Base-by-base conservation (phyloP, 805 yeast genomes). In the Candida michaelii region DNA sequence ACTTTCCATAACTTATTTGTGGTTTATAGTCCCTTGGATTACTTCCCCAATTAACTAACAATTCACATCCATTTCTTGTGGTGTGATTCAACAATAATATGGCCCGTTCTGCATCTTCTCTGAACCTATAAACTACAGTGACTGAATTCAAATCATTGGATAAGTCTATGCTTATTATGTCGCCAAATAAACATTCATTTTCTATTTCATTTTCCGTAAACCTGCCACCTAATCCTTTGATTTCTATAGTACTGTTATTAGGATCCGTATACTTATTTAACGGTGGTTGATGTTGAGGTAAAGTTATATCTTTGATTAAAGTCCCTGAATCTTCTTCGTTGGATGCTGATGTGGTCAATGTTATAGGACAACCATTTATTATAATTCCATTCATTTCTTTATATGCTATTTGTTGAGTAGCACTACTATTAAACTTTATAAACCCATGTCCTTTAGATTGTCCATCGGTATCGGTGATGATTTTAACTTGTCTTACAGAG, bases 361-460 rank as follows among this genome's bases (percentile, higher is more conserved):
- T 71, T 39, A 89, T 83, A 5, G 95, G 84, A 50, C 90, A 72
- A 13, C 85, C 84, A 42, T 84, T 82, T 34, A 89, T 63, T 30
- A 79, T 67, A 14, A 73, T 73, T 3, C 96, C 95, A 62, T 85
- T 90, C 95, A 89, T 86, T 56, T 86, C 95, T 16, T 72, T 56
- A 30, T 88, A 60, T 0, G 96, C 89, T 39, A 80, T 74, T 51
- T 80, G 83, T 61, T 84, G 89, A 30, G 84, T 89, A 9, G 73
- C 71, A 46, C 77, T 82, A 44, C 74, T 74, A 27, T 71, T 55
- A 58, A 89, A 89, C 47, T 87, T 79, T n/a, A 89, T 87, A 67
- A 90, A 90, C 2, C 97, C 97, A 62, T 85, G 89, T 10, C 96
- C 96, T 56, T 86, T 82, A 5, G 91, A 78, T 37, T 73, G 73